Conservation (phyloP, 1,284 basidiomycete species). For the Phellinidium pouzarii region DNA sequence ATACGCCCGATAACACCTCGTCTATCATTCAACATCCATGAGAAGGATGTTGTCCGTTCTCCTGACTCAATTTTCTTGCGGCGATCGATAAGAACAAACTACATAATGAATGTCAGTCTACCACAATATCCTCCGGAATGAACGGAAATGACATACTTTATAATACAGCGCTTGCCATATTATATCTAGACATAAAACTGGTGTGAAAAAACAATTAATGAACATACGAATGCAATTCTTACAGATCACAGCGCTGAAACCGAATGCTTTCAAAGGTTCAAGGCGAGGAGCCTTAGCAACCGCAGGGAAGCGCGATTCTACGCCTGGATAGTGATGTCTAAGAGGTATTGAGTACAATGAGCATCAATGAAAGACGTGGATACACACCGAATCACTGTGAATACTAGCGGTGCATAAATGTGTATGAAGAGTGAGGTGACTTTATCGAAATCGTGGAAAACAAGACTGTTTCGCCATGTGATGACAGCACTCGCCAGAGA, state of each 20-base stretch:
- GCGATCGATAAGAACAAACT: constrained; percentile 82
- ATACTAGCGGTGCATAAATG: constrained; percentile 80
- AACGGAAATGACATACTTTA: constrained; percentile 48
- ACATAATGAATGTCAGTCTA: constrained; percentile 5
- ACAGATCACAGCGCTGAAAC: constrained; percentile 72
- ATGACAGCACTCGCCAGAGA: constrained; percentile 89
- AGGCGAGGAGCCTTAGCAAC: constrained; percentile 57
- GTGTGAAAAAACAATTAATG: constrained; percentile 4
- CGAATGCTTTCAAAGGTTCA: constrained; percentile 53
- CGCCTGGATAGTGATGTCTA: constrained; percentile 79
- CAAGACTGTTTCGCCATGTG: constrained; percentile 95
- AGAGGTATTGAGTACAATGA: constrained; percentile 15
- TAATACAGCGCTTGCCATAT: constrained; percentile 88
- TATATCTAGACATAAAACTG: constrained; percentile 47
- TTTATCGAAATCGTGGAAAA: constrained; percentile 92
- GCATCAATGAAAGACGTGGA: constrained; percentile 4
- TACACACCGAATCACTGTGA: constrained; percentile 80
- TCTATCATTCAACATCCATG: constrained; percentile 80
- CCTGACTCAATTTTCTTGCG: constrained; percentile 84
- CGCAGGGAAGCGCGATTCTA: constrained; percentile 76
- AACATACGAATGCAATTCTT: constrained; percentile 25
- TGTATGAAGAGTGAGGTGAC: constrained; percentile 89
- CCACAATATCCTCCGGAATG: background rate
- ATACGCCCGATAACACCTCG: constrained; percentile 72
- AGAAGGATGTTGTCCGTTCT: constrained; percentile 79